Conservation (phyloP, 1,139 yeast genomes). For the Debaryomyces nepalensis region DNA sequence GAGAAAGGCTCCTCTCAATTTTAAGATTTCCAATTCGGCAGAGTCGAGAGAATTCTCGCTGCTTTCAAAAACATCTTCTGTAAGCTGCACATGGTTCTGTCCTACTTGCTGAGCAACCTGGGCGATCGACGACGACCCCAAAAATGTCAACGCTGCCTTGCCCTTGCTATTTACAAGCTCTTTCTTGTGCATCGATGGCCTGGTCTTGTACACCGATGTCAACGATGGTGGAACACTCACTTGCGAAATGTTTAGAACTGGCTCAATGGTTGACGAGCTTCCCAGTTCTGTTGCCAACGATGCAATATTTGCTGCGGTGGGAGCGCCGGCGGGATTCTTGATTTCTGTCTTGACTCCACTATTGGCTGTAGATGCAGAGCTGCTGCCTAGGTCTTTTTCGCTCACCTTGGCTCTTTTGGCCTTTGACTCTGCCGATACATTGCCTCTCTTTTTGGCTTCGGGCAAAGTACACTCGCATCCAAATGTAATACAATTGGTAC, state of each 20-base stretch:
- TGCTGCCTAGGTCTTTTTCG: not conserved
- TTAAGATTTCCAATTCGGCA: constrained; percentile 69
- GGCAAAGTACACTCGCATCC: constrained; percentile 76
- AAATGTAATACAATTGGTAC: constrained; percentile 77
- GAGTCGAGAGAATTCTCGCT: constrained; percentile 54
- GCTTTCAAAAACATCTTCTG: constrained; percentile 46
- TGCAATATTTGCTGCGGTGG: constrained; percentile 2
- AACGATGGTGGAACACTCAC: constrained; percentile 51
- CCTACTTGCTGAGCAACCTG: constrained; percentile 48
- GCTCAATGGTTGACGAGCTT: constrained; percentile 29
- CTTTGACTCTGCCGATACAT: constrained; percentile 30
- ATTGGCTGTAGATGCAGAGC: constrained; percentile 8
- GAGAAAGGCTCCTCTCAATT: constrained; percentile 71
- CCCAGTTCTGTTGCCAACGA: constrained; percentile 2
- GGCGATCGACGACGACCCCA: constrained; percentile 48
- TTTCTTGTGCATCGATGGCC: constrained; percentile 46
- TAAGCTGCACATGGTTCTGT: constrained; percentile 48
- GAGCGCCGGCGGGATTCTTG: not conserved
- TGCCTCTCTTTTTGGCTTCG: constrained; percentile 55
- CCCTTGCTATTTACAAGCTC: constrained; percentile 36
- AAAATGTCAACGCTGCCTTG: constrained; percentile 42
- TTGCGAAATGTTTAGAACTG: constrained; percentile 50
- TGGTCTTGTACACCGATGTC: constrained; percentile 44
- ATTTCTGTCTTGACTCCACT: constrained; percentile 4
- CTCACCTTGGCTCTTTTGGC: constrained; percentile 21